Conservation (phyloP, 1,284 basidiomycete species). For the Cryptococcus depauperatus region DNA sequence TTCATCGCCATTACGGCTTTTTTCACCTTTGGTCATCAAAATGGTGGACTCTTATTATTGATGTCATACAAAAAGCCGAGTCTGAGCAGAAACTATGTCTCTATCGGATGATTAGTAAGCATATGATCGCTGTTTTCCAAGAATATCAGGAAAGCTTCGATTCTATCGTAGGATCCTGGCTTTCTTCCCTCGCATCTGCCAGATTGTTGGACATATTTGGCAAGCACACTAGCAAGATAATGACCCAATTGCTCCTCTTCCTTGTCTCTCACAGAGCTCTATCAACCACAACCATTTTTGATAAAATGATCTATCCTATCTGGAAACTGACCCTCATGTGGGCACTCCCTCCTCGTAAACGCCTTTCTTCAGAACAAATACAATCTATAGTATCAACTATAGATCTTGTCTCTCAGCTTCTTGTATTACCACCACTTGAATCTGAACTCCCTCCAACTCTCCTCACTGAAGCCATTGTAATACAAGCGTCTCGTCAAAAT, state of each 20-base stretch:
- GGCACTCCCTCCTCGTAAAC: conserved; percentile 17
- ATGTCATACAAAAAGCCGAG: conserved; percentile 16
- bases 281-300: conserved; percentile 23
- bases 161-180: conserved; percentile 19
- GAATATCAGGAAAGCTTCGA: conserved; percentile 17
- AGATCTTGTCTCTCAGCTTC: conserved; percentile 30
- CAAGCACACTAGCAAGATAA: conserved; percentile 10
- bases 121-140: conserved; percentile 23
- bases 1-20: conserved; percentile 29
- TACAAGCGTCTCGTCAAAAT: conserved; percentile 29
- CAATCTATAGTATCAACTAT: conserved; percentile 26
- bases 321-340: conserved; percentile 29
- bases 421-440: conserved; percentile 27
- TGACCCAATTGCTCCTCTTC: conserved; percentile 23
- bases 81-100: conserved; percentile 8
- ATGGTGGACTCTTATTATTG: conserved; percentile 33
- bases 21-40: conserved; percentile 22
- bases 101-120: conserved; percentile 15
- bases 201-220: conserved; percentile 22
- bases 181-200: conserved; percentile 9
- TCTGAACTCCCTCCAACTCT: conserved; percentile 27
- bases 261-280: conserved; percentile 27
- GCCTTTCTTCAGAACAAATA: conserved; percentile 23
- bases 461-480: conserved; percentile 29
- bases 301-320: conserved; percentile 25